Conservation (phyloP, 345 rosid genomes). For the Turnera subulata region DNA sequence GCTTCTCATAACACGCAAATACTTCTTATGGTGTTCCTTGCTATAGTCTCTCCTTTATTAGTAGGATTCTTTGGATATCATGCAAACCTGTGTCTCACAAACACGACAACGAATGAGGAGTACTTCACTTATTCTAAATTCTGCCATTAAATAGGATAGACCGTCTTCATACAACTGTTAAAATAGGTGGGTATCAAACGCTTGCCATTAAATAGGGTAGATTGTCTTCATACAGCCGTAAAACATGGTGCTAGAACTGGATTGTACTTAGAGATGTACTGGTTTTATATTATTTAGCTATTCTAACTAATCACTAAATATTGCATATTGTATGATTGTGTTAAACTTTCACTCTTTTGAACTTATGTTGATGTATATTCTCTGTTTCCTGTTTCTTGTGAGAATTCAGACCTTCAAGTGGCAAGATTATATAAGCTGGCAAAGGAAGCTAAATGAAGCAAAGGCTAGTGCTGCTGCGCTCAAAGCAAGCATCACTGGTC, state of each 20-base stretch:
- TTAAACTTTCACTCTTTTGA: neutral
- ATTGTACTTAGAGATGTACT: no score
- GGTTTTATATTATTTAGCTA: no score
- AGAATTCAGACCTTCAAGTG: slow-evolving; percentile 74
- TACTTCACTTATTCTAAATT: no score
- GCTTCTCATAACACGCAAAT: slow-evolving; percentile 83
- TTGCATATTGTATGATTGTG: no score
- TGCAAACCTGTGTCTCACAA: slow-evolving; percentile 64
- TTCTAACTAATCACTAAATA: no score
- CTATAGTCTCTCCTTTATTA: slow-evolving; percentile 66
- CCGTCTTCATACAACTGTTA: no score
- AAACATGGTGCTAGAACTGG: no score
- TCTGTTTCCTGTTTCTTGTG: neutral
- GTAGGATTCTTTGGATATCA: slow-evolving; percentile 88
- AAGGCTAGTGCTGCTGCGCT: slow-evolving; percentile 58
- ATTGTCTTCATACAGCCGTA: no score
- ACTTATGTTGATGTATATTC: no score
- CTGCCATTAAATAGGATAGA: no score
- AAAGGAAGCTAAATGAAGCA: slow-evolving; percentile 74
- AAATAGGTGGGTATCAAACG: no score
- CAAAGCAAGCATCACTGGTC: slow-evolving; percentile 44
- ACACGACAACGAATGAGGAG: slow-evolving; percentile 94
- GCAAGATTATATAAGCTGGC: slow-evolving; percentile 80
- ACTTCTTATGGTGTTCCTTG: slow-evolving; percentile 81
- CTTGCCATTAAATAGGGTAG: no score